Base-by-base conservation (phyloP, 2,329 filamentous ascomycete genomes). In the Graphilbum fragrans region DNA sequence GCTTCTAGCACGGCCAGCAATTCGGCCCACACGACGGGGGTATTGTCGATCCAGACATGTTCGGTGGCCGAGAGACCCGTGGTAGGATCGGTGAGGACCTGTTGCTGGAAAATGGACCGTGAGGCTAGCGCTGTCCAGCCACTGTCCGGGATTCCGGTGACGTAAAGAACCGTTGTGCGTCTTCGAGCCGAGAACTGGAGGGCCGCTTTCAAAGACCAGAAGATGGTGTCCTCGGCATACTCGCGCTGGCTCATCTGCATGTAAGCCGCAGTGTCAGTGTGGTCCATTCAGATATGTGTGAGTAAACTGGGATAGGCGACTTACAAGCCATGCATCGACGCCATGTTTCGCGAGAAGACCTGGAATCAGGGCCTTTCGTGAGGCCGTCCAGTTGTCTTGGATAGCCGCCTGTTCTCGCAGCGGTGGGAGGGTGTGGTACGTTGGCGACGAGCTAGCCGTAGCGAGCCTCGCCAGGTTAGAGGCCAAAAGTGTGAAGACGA, bases 141-240 rank as follows among this genome's bases (percentile, higher is more conserved):
- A 32, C 55, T 4, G 63, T 62, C n/a, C 73, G 55, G 52, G n/a
- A n/a, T n/a, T n/a, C 45, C 56, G 6, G 63, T 61, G 14, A 74
- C 53, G 51, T 71, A 70, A 14, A 74, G 62, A 11, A 66, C 58
- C 0, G 68, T 68, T 2, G 68, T 70, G 29, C 67, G 58, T n/a
- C 67, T 62, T 6, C 66, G 61, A 5, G 68, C 66, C 2, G 65
- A 67, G 52, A 70, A 70, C 48, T 67, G 60, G 7, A 52, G 56
- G 5, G 61, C 61, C 18, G 56, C 53, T 47, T 69, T 70, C 27
- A 71, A 58, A 4, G 66, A 64, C 66, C 66, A 70, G 53, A 70
- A 70, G 20, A 65, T 60, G 0, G 66, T 69, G 42, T 71, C 67
- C 48, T 71, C 67, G 45, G 64, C 66, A 49, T 70, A 69, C 47